A percentile compares a stretch with the other conserved stretches of the same genome.
These are phyloP conservation scores for Chrysoporthe cubensis DNA, from an alignment of 2,329 filamentous ascomycete species.

Conservation along the genomic window DNA sequence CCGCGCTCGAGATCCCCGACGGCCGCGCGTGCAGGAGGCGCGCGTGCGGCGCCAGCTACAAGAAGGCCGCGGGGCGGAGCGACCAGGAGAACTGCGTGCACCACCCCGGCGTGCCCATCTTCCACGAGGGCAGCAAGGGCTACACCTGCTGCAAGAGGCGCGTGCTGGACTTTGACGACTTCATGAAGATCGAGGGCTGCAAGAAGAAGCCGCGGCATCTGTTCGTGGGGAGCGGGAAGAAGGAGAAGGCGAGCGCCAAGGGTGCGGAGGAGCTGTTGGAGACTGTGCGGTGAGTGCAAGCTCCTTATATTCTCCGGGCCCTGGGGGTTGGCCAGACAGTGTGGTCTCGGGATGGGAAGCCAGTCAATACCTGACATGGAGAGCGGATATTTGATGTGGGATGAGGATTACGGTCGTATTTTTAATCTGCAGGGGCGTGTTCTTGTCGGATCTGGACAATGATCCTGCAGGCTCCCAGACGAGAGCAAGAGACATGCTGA, in stretches of 20 bases:
- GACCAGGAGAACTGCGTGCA: conserved; percentile 80
- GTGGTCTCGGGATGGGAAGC: neutral
- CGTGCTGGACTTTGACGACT: conserved; percentile 96
- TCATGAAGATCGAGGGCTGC: conserved; percentile 94
- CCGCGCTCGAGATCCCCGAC: conserved; percentile 70
- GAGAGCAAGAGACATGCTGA: conserved; percentile 14
- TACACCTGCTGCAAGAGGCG: conserved; percentile 96
- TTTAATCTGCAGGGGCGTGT: neutral
- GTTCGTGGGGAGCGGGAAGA: conserved; percentile 79
- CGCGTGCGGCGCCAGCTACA: conserved; percentile 72
- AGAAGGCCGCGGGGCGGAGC: conserved; percentile 56
- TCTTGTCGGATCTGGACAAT: neutral
- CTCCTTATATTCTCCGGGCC: neutral
- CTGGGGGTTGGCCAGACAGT: neutral
- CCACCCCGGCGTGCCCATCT: conserved; percentile 88
- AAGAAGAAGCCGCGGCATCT: conserved; percentile 79
- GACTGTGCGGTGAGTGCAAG: conserved; percentile 67
- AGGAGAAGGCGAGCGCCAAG: conserved; percentile 53
- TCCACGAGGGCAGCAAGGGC: conserved; percentile 97
- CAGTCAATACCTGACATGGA: too few species aligned
- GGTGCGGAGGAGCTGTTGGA: conserved; percentile 73
- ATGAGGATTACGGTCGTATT: neutral
- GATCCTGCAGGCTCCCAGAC: too few species aligned
- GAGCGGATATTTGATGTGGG: neutral
- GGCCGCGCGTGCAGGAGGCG: conserved; percentile 78